These are phyloP conservation scores for Paramarasmius palmivorus DNA, from an alignment of 1,284 basidiomycete genomes.

Conservation along the genomic window DNA sequence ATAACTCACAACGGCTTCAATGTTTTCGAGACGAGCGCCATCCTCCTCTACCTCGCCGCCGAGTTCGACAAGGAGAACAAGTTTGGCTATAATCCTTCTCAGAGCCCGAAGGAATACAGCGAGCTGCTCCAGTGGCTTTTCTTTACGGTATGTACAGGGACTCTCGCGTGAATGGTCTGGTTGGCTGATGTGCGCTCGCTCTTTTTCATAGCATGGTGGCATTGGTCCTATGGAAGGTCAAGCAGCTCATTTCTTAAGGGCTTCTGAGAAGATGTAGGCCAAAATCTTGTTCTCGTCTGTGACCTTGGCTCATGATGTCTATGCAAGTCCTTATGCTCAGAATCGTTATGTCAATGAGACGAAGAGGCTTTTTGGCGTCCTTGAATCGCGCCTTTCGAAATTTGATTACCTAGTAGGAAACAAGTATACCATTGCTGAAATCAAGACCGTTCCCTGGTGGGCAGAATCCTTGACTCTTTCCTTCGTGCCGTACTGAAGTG, in stretches of 20 bases:
- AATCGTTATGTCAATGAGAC: conserved; percentile 4
- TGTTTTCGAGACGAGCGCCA: conserved; percentile 62
- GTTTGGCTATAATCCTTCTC: conserved; percentile 46
- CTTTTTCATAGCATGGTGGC: background rate
- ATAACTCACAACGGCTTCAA: conserved; percentile 46
- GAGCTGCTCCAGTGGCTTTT: conserved; percentile 26
- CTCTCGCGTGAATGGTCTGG: background rate
- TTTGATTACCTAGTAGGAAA: background rate
- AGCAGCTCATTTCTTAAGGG: background rate
- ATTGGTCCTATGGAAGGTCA: conserved; percentile 2
- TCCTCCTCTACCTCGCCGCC: conserved; percentile 58
- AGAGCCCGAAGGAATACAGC: conserved; percentile 43
- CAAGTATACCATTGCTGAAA: conserved; percentile 2
- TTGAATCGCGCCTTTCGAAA: background rate
- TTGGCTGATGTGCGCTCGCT: background rate
- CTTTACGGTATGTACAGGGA: background rate
- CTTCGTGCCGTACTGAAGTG: too few species aligned
- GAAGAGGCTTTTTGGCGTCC: conserved; percentile 2
- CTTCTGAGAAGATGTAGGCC: background rate
- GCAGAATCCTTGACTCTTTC: too few species aligned
- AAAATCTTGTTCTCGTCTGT: too few species aligned
- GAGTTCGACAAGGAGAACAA: conserved; percentile 52
- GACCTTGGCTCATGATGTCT: background rate
- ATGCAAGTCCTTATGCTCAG: background rate
- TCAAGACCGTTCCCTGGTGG: conserved; percentile 2